Conservation (phyloP, 345 rosid species). For the Camelina sativa region DNA sequence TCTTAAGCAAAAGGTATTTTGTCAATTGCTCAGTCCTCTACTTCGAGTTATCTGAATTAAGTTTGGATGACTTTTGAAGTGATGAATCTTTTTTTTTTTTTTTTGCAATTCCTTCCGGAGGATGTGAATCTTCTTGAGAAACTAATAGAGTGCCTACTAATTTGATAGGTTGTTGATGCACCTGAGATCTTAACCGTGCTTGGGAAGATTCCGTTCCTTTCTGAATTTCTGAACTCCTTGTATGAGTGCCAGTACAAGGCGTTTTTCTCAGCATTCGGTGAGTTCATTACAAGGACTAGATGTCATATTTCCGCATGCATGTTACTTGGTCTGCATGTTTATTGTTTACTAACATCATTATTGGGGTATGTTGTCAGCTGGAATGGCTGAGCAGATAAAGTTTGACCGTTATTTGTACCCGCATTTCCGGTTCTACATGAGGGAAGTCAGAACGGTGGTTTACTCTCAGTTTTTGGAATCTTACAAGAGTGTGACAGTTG, state of each 20-base stretch:
- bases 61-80: not conserved
- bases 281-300: conserved; percentile 39
- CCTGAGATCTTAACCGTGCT: conserved; percentile 99
- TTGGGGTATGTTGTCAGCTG: conserved; percentile 57
- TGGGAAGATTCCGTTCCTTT: conserved; percentile 83
- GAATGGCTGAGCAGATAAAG: conserved; percentile 82
- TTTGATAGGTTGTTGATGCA: conserved; percentile 92
- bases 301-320: not conserved
- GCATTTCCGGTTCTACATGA: conserved; percentile 97
- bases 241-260: conserved; percentile 93
- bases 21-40: conserved; percentile 14
- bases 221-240: conserved; percentile 91
- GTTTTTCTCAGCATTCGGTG: conserved; percentile 93
- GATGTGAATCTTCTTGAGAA: conserved; percentile 9
- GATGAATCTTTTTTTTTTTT: conserved; percentile 5
- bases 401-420: conserved; percentile 89
- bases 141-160: conserved; percentile 9
- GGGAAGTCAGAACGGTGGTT: conserved; percentile 91
- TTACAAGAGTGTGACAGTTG: conserved; percentile 95
- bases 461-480: conserved; percentile 97
- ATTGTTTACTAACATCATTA: conserved; percentile 7
- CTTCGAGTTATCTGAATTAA: conserved; percentile 3
- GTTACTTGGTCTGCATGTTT: conserved; percentile 6
- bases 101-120: not conserved
- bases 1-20: conserved; percentile 86